phyloP scores from a whole-genome alignment of 2,329 filamentous ascomycete genomes.

The Fusarium circinatum region DNA sequence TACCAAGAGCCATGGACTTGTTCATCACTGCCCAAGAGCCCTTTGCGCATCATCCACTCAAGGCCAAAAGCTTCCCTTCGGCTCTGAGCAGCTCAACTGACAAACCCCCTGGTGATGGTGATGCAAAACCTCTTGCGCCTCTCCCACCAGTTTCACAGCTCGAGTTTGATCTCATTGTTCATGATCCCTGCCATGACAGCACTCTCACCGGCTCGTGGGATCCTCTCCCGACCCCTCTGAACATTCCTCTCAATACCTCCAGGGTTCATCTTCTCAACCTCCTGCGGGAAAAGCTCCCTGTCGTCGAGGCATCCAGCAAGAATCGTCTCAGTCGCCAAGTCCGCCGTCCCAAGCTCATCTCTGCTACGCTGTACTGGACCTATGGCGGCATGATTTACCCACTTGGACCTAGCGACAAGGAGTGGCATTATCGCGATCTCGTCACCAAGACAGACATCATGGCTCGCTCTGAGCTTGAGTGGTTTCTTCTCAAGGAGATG shows the following conservation, averaged over 20 bases:
- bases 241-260: constrained; percentile 29
- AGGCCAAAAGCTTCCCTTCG: constrained; percentile 34
- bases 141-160: constrained; percentile 15
- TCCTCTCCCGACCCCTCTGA: constrained; percentile 25
- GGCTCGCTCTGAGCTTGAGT: constrained; percentile 40
- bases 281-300: constrained; percentile 36
- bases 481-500: constrained; percentile 45
- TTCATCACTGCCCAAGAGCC: constrained; percentile 44
- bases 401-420: constrained; percentile 32
- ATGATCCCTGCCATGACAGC: constrained; percentile 37
- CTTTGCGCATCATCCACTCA: constrained; percentile 33
- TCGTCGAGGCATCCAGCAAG: background rate
- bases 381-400: constrained; percentile 40
- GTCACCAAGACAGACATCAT: constrained; percentile 43
- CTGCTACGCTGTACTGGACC: constrained; percentile 40
- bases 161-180: constrained; percentile 40
- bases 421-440: constrained; percentile 43
- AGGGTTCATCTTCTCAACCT: constrained; percentile 42
- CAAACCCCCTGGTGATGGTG: constrained; percentile 11
- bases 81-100: background rate
- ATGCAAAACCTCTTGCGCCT: background rate
- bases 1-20: constrained; percentile 33
- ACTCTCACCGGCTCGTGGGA: constrained; percentile 43
- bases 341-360: constrained; percentile 35
- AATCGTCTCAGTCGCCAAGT: background rate